Percentiles rank a stretch among this genome's conserved stretches.
These are phyloP conservation scores for Fomitopsis palustris DNA, from an alignment of 1,284 basidiomycete species.

Conservation along the genomic window DNA sequence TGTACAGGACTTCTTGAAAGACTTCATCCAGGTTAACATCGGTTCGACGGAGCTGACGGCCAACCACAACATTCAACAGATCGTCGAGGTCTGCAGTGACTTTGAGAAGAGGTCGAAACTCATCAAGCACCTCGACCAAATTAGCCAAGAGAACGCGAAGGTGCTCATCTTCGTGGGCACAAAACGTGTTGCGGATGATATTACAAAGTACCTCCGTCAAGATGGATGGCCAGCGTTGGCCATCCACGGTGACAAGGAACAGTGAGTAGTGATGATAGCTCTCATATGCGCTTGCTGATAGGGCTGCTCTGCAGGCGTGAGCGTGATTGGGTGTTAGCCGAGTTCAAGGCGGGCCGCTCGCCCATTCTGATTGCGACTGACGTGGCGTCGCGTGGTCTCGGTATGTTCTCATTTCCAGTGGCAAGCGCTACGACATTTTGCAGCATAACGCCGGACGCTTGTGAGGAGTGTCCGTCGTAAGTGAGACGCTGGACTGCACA, in stretches of 20 bases:
- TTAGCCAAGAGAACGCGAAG: slow-evolving; percentile 96
- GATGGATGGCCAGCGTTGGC: slow-evolving; percentile 99
- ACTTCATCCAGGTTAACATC: slow-evolving; percentile 99
- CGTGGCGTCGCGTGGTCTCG: slow-evolving; percentile 98
- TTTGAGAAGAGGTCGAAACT: slow-evolving; percentile 97
- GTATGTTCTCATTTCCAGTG: slow-evolving; percentile 66
- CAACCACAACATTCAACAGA: slow-evolving; percentile 97
- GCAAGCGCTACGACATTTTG: slow-evolving; percentile 32
- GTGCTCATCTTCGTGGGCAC: slow-evolving; percentile 98
- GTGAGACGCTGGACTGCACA: slow-evolving; percentile 10
- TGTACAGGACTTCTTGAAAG: slow-evolving; percentile 89
- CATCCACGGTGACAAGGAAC: slow-evolving; percentile 98
- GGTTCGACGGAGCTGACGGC: slow-evolving; percentile 98
- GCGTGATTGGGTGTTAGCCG: slow-evolving; percentile 97
- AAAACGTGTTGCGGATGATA: slow-evolving; percentile 96
- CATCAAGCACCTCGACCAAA: slow-evolving; percentile 96
- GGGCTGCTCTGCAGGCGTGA: slow-evolving; percentile 73
- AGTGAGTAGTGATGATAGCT: slow-evolving; percentile 50
- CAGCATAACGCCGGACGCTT: slow-evolving; percentile 19
- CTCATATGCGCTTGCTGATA: too few species aligned
- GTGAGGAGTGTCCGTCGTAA: slow-evolving; percentile 7
- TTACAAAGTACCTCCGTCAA: slow-evolving; percentile 95
- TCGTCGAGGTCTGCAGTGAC: slow-evolving; percentile 95
- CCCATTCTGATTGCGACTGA: slow-evolving; percentile 98
- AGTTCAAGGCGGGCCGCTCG: slow-evolving; percentile 97